Evolutionary conservation across 2,329 filamentous ascomycete genomes (phyloP), one percentile per base, ranked within the genome.

Genomic region (Diaporthe eres): DNA sequence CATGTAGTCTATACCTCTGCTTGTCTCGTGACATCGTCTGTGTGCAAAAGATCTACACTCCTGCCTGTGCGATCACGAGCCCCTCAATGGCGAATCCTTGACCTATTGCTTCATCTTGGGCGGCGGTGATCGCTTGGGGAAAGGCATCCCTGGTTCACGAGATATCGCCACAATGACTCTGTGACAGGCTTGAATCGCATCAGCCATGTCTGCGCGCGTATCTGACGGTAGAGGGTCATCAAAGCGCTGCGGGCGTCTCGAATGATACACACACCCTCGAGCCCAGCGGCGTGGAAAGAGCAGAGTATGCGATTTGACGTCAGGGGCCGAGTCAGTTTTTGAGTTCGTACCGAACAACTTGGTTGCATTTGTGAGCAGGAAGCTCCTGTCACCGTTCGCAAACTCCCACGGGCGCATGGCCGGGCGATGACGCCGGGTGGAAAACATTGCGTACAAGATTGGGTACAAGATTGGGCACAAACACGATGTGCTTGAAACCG

Each of bases 101-200:
- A 39, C 70, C 53, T 47, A n/a, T 72, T 51, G 70, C 70, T n/a
- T 70, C 65, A 55, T 42, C 34, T 31, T 42, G 65, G 47, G 47
- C 65, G 65, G 65, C 49, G 49, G 34, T 55, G 47, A 39, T 53
- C 5, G 47, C 22, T 2, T 53, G 47, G 47, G 31, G 65, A 49
- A 53, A 68, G 65, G 49, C 47, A 70, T 70, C 34, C 65, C 65
- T 70, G 65, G 65, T 53, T 42, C 65, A 55, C 49, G 34, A 55
- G 22, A 28, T 55, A 55, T 70, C 65, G 65, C 65, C 65, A 70
- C 65, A 53, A 70, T 70, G 65, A 70, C 49, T 55, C 65, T 55
- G 47, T 31, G 47, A 55, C 49, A 70, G 34, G 49, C 65, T 55
- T 55, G 65, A 70, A 70, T 70, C 65, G 65, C 34, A 28, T 53